A percentile compares a stretch with the other conserved stretches of the same genome.
Evolutionary conservation across 495 filamentous ascomycete species (phyloP).

Genomic region (Annulohypoxylon nitens): DNA sequence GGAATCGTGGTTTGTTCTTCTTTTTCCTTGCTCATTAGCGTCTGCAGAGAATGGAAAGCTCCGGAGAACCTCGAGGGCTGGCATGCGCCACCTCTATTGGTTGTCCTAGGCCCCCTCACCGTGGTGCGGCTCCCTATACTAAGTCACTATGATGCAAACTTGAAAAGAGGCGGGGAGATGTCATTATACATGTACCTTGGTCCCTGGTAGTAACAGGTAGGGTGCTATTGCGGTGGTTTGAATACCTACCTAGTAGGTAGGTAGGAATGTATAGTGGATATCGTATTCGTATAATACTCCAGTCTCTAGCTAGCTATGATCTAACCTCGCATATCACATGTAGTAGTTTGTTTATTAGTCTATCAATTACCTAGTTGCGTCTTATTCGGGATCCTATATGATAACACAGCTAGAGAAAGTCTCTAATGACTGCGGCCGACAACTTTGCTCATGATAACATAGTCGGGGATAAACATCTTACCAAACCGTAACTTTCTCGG

Average conservation of each 20-base stretch:
- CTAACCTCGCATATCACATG: conserved; percentile 25
- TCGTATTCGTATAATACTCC: conserved; percentile 23
- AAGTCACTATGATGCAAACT: conserved; percentile 39
- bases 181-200: not conserved
- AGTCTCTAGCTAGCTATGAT: conserved; percentile 5
- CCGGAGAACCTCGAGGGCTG: conserved; percentile 4
- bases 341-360: not conserved
- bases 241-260: too few relatives aligned
- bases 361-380: not conserved
- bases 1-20: conserved; percentile 6
- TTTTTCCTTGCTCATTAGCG: conserved; percentile 36
- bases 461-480: conserved; percentile 73
- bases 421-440: conserved; percentile 46
- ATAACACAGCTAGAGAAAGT: not conserved
- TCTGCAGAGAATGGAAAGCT: conserved; percentile 23
- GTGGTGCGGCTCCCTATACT: conserved; percentile 24
- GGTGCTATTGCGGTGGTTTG: not conserved
- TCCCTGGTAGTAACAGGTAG: not conserved
- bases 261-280: not conserved
- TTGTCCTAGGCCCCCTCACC: conserved; percentile 18
- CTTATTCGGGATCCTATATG: not conserved
- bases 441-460: conserved; percentile 77
- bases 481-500: conserved; percentile 74
- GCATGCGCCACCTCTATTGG: conserved; percentile 18
- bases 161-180: conserved; percentile 22